Base-by-base conservation (phyloP, 2,329 filamentous ascomycete species). In the Leptographium flavum region DNA sequence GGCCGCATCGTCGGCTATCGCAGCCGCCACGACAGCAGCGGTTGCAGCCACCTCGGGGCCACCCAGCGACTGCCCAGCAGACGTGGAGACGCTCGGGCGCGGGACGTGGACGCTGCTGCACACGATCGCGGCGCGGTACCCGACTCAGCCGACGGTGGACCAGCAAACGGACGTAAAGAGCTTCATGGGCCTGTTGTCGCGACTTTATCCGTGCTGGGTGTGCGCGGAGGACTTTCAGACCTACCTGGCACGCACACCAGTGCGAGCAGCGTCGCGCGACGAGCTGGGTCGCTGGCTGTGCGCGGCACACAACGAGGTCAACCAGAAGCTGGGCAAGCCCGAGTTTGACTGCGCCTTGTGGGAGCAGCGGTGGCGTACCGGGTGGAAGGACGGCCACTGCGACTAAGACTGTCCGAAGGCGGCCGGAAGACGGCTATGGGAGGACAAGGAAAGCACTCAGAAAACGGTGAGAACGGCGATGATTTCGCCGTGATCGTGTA, bases 291-390 rank as follows among this genome's bases (percentile, higher is more conserved):
- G 68, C 49, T 93, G 86, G 86, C 73, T 92, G 61, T 93, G 85
- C 58, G 79, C 83, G 56, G 85, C 85, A 49, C 85, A 93, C 62
- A 93, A 93, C 63, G 83, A 84, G 25, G 85, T 93, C 39, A 93
- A 93, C 62, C 69, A 70, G 49, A 96, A 95, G 68, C 63, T 98
- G 54, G 92, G 92, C 42, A 98, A 98, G 73, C 71, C 76, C 48
- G 73, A 74, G 54, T 98, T 98, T 65, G 87, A 98, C 69, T 98
- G 92, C 65, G 70, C 68, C 45, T 76, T 70, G 56, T 96, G 92
- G 90, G 81, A 95, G 61, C 85, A 96, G 70, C 75, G 92, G 60
- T 98, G 92, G 92, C 73, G 83, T 64, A 92, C 83, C 1, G 92
- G 92, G 0, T 95, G 84, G 81, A 77, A 75, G 59, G 80, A 81